A percentile compares a stretch with the other conserved stretches of the same genome.
These are phyloP conservation scores for Naganishia vaughanmartiniae DNA, from an alignment of 768 basidiomycete genomes.

Conservation along the genomic window DNA sequence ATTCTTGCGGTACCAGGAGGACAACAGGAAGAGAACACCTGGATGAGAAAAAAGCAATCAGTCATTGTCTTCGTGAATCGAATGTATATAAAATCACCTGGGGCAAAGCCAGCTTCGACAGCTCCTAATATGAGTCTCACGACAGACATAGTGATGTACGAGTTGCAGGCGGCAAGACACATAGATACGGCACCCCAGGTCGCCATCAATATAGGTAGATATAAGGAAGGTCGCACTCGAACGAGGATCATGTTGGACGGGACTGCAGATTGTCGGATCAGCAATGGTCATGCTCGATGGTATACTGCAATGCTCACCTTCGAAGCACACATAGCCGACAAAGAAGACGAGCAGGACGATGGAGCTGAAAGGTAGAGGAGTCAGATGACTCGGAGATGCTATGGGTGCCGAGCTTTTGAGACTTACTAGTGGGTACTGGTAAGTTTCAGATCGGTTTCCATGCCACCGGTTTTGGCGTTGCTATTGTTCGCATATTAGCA, in stretches of 20 bases:
- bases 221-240: conserved; percentile 46
- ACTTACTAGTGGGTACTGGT: conserved; percentile 45
- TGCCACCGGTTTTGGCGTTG: conserved; percentile 50
- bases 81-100: too few relatives aligned
- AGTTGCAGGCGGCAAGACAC: conserved; percentile 44
- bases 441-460: conserved; percentile 44
- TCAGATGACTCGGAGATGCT: too few relatives aligned
- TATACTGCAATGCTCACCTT: conserved; percentile 38
- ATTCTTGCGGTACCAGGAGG: conserved; percentile 37
- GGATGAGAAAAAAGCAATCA: too few relatives aligned
- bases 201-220: conserved; percentile 46
- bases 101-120: conserved; percentile 43
- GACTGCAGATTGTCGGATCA: conserved; percentile 34
- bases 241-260: conserved; percentile 47
- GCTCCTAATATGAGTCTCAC: conserved; percentile 42
- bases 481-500: conserved; percentile 11
- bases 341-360: conserved; percentile 45
- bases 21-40: conserved; percentile 43
- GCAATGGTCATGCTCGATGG: conserved; percentile 31
- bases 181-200: conserved; percentile 50
- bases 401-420: not conserved
- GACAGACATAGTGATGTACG: conserved; percentile 42
- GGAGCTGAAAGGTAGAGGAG: conserved; percentile 26
- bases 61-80: too few relatives aligned
- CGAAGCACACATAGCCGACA: conserved; percentile 25